Base-by-base conservation (phyloP, 805 yeast species). In the Spathaspora passalidarum region DNA sequence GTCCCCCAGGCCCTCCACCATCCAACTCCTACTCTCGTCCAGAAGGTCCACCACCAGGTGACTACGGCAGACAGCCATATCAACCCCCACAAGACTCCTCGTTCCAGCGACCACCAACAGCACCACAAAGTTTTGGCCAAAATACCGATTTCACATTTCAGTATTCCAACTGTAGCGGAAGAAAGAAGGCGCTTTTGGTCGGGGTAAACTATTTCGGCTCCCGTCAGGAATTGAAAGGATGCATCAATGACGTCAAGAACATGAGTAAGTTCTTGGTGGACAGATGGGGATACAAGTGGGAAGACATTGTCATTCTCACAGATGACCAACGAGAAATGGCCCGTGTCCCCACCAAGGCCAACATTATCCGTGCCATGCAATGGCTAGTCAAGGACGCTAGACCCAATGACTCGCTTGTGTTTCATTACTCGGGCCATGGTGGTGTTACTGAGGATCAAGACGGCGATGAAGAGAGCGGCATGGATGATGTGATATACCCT, bases 341-440 rank as follows among this genome's bases (percentile, higher is more conserved):
- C 4, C 56, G 69, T 34, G 52, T 67, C 16, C 73, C 73, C 2
- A 59, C 64, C 25, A 56, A 55, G 40, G 65, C 56, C n/a, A 68
- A 68, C 49, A 60, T 68, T 20, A 44, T 62, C 23, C 52, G 71
- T 25, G 73, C 67, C n/a, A 68, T 68, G 72, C 63, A 63, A 48
- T 68, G 73, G 73, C 51, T 68, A 38, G 69, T 65, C 13, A 56
- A 54, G 43, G 70, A 64, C 40, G 73, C 73, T 13, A 50, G 61
- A 29, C 73, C 73, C 6, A 63, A 66, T 49, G 72, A 66, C 44
- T 67, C 73, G 34, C 58, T 68, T 41, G 66, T 67, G 34, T 67
- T 68, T 57, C 72, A 67, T 48, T 68, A 65, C 44, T 60, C 66
- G 6, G 73, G 73, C n/a, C 73, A 68, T 50, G 73, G 73, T 14